Conservation (phyloP, 2,329 filamentous ascomycete species). For the Trichoderma harzianum region DNA sequence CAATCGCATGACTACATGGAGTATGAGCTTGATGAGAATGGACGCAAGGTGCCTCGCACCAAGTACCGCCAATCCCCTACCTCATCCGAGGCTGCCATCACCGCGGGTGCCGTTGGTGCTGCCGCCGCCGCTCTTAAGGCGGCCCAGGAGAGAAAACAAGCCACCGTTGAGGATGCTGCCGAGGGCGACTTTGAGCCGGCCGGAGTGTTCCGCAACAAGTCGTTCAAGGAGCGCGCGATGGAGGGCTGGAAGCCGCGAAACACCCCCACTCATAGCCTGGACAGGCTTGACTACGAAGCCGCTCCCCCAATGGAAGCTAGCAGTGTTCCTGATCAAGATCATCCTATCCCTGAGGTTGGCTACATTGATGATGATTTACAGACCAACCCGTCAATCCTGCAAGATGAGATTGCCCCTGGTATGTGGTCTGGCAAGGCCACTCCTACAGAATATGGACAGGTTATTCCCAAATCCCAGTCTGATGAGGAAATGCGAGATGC, state of each 20-base stretch:
- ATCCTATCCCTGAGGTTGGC: constrained; percentile 76
- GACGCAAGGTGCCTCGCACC: constrained; percentile 49
- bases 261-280: constrained; percentile 57
- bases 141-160: constrained; percentile 45
- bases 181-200: constrained; percentile 43
- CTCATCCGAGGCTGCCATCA: constrained; percentile 56
- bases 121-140: constrained; percentile 51
- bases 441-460: constrained; percentile 38
- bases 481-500: constrained; percentile 43
- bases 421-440: constrained; percentile 57
- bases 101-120: constrained; percentile 52
- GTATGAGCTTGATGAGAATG: constrained; percentile 57
- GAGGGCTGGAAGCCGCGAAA: constrained; percentile 53
- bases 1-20: constrained; percentile 49
- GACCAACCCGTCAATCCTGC: constrained; percentile 81
- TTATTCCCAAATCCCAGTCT: constrained; percentile 26
- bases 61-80: constrained; percentile 51
- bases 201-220: constrained; percentile 58
- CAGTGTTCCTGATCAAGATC: constrained; percentile 63
- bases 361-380: constrained; percentile 66
- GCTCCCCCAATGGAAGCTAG: constrained; percentile 60
- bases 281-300: constrained; percentile 52
- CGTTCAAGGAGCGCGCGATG: constrained; percentile 63
- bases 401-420: constrained; percentile 48
- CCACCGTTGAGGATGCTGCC: constrained; percentile 31